Percentiles rank a stretch among this genome's conserved stretches.
Conservation (phyloP, 305 asterid species). For the Solanum hybrid region DNA sequence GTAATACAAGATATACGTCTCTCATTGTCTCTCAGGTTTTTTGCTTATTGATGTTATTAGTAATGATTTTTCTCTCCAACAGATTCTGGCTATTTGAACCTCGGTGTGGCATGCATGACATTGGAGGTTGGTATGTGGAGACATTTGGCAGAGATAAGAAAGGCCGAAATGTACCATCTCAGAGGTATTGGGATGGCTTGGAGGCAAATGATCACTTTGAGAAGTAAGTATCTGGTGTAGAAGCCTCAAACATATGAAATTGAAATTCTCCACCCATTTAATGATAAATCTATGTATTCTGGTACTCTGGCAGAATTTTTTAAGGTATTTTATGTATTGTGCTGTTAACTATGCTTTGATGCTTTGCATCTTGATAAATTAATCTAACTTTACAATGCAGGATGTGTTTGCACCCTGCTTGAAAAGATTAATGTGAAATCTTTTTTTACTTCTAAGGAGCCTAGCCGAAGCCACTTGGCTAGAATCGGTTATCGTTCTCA, state of each 20-base stretch:
- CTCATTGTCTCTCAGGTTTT: slow-evolving; percentile 7
- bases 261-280: background rate
- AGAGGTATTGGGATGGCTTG: slow-evolving; percentile 67
- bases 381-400: background rate
- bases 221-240: slow-evolving; percentile 33
- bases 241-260: background rate
- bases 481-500: background rate
- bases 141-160: slow-evolving; percentile 72
- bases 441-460: background rate
- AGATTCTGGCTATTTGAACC: slow-evolving; percentile 98
- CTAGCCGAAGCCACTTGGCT: background rate
- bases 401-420: background rate
- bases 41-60: slow-evolving; percentile 6
- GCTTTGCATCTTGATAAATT: background rate
- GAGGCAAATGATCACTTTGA: slow-evolving; percentile 36
- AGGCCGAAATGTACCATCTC: slow-evolving; percentile 51
- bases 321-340: background rate
- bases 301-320: background rate
- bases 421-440: background rate
- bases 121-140: slow-evolving; percentile 96
- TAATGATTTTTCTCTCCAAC: slow-evolving; percentile 15
- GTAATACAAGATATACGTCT: background rate
- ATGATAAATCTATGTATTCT: background rate
- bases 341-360: background rate
- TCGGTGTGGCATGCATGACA: slow-evolving; percentile 81